Percentiles rank a stretch among this genome's conserved stretches.
phyloP scores from a whole-genome alignment of 345 rosid species.

The Carallia pectinifolia region DNA sequence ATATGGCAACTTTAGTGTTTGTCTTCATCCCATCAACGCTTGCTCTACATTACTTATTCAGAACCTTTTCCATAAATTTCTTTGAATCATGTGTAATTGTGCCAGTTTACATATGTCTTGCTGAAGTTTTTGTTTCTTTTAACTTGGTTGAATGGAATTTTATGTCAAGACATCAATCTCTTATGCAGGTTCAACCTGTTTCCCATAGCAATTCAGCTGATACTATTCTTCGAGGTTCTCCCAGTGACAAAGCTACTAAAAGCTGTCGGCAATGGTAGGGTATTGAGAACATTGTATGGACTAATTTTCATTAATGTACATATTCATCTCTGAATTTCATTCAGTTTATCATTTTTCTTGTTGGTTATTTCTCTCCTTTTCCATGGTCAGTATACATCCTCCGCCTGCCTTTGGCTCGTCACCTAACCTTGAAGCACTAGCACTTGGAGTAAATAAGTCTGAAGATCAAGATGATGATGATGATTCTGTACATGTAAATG shows the following conservation, averaged over 20 bases:
- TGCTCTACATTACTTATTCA: not conserved
- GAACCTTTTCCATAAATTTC: not conserved
- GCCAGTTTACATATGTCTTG: too few relatives aligned
- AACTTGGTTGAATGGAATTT: not conserved
- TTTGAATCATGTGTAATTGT: too few relatives aligned
- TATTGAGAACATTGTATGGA: slow-evolving; percentile 4
- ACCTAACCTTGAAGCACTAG: slow-evolving; percentile 90
- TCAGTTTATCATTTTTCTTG: not conserved
- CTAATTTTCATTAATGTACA: not conserved
- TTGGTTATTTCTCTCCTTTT: slow-evolving; percentile 19
- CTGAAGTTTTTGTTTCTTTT: slow-evolving; percentile 10
- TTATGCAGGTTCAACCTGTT: slow-evolving; percentile 63
- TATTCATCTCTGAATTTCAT: not conserved
- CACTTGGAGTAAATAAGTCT: slow-evolving; percentile 52
- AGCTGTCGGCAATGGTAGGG: slow-evolving; percentile 51
- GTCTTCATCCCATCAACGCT: not conserved
- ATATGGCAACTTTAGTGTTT: not conserved
- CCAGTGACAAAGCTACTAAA: slow-evolving; percentile 27
- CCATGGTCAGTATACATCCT: slow-evolving; percentile 77
- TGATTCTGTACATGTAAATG: slow-evolving; percentile 70
- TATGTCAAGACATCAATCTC: slow-evolving; percentile 24
- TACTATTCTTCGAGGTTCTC: slow-evolving; percentile 37
- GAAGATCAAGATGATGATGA: slow-evolving; percentile 53
- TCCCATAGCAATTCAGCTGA: slow-evolving; percentile 44
- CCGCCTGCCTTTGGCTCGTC: slow-evolving; percentile 98